These are phyloP conservation scores for Lepraria neglecta DNA, from an alignment of 495 filamentous ascomycete genomes.

Conservation along the genomic window DNA sequence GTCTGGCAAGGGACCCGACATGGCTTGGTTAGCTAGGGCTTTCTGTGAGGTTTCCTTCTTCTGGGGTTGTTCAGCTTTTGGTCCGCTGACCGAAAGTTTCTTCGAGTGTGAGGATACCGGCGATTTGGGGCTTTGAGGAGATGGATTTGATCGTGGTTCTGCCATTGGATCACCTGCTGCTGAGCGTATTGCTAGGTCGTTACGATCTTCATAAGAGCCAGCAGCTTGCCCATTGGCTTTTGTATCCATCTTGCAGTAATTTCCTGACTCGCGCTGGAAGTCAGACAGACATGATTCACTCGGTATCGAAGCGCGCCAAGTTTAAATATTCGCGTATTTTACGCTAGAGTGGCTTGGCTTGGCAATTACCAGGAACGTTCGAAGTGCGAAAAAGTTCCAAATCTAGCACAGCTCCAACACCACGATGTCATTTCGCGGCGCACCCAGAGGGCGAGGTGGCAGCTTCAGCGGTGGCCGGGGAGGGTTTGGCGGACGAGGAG, in stretches of 20 bases:
- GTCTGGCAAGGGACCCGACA: slow-evolving; percentile 55
- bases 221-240: slow-evolving; percentile 16
- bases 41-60: neutral
- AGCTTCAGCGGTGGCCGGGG: slow-evolving; percentile 46
- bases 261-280: neutral
- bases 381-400: slow-evolving; percentile 9
- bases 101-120: slow-evolving; percentile 16
- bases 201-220: slow-evolving; percentile 20
- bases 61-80: slow-evolving; percentile 8
- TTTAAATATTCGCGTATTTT: too few relatives aligned
- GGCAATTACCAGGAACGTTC: neutral
- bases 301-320: too few relatives aligned
- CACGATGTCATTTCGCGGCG: slow-evolving; percentile 49
- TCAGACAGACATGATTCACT: neutral
- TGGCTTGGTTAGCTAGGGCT: neutral
- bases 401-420: slow-evolving; percentile 22
- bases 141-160: slow-evolving; percentile 21
- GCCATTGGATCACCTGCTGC: slow-evolving; percentile 17
- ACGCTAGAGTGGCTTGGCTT: slow-evolving; percentile 1
- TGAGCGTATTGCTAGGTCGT: slow-evolving; percentile 20
- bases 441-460: slow-evolving; percentile 37
- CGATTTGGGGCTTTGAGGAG: slow-evolving; percentile 6
- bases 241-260: slow-evolving; percentile 14
- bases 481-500: slow-evolving; percentile 42
- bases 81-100: slow-evolving; percentile 2